phyloP scores from a whole-genome alignment of 495 filamentous ascomycete species.

The Aspergillus saccharolyticus region DNA sequence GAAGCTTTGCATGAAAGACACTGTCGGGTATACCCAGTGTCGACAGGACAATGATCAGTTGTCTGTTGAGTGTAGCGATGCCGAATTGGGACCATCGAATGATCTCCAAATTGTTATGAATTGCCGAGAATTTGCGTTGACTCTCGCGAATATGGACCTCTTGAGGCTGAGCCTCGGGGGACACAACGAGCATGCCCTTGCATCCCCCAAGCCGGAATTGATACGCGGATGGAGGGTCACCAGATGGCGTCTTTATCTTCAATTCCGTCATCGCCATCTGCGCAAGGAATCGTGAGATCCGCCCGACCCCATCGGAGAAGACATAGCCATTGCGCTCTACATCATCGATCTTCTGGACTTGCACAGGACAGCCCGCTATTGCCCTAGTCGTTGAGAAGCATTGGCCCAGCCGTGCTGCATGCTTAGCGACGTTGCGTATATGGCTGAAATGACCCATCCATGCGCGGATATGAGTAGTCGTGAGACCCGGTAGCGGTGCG shows the following conservation, averaged over 20 bases:
- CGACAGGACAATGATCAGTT: constrained; percentile 81
- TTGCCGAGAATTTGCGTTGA: constrained; percentile 80
- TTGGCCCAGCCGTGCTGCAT: constrained; percentile 83
- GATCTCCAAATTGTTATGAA: constrained; percentile 71
- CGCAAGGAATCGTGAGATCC: constrained; percentile 76
- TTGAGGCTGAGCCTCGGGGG: constrained; percentile 50
- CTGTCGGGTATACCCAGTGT: constrained; percentile 64
- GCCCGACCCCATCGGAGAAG: constrained; percentile 93
- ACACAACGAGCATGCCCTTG: constrained; percentile 81
- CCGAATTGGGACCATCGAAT: constrained; percentile 73
- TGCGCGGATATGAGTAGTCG: constrained; percentile 67
- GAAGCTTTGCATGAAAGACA: constrained; percentile 63
- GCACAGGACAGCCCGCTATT: constrained; percentile 41
- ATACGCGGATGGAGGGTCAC: constrained; percentile 66
- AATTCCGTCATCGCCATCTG: constrained; percentile 62
- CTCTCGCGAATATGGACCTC: constrained; percentile 75
- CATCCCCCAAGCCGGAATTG: constrained; percentile 90
- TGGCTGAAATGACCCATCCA: constrained; percentile 87
- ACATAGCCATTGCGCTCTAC: constrained; percentile 58
- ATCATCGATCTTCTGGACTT: constrained; percentile 52
- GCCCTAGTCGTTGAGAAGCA: constrained; percentile 91
- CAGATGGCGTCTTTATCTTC: constrained; percentile 40
- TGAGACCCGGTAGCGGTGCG: constrained; percentile 53
- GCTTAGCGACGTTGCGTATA: constrained; percentile 76
- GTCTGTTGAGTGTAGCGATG: constrained; percentile 75